Percentiles rank a stretch among this genome's conserved stretches.
These are phyloP conservation scores for Akebia trifoliata DNA, from an alignment of 164 flowering plant species.

Conservation along the genomic window DNA sequence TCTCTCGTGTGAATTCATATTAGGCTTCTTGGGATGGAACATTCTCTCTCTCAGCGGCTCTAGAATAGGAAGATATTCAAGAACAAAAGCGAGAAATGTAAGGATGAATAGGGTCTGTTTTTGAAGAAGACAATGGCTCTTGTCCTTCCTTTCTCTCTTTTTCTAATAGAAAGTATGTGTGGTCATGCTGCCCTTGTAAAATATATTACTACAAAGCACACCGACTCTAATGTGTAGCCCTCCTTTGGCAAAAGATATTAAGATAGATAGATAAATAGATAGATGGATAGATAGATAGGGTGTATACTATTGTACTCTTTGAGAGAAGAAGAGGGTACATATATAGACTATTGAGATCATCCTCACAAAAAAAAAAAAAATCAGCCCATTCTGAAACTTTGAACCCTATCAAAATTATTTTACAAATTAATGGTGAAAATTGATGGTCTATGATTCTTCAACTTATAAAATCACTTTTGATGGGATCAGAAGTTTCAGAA, in stretches of 20 bases:
- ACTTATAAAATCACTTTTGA: no score
- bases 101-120: constrained; percentile 71
- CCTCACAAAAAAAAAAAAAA: no score
- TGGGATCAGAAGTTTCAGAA: no score
- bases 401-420: no score
- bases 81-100: constrained; percentile 67
- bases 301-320: neutral
- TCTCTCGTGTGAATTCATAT: constrained; percentile 73
- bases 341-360: no score
- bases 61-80: constrained; percentile 54
- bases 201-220: constrained; percentile 19
- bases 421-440: no score
- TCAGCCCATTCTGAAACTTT: no score
- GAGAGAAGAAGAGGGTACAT: neutral
- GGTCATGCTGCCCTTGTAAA: constrained; percentile 11
- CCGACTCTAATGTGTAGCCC: constrained; percentile 30
- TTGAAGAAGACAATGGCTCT: constrained; percentile 27
- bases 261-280: constrained; percentile 9
- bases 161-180: constrained; percentile 9
- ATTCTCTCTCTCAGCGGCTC: constrained; percentile 43
- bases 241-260: constrained; percentile 36
- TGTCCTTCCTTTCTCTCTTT: constrained; percentile 15
- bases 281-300: constrained; percentile 15
- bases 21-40: constrained; percentile 89
- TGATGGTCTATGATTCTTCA: no score